Evolutionary conservation across 164 flowering plant genomes (phyloP), one percentile per base, ranked within the genome.

Genomic region (Macadamia integrifolia): DNA sequence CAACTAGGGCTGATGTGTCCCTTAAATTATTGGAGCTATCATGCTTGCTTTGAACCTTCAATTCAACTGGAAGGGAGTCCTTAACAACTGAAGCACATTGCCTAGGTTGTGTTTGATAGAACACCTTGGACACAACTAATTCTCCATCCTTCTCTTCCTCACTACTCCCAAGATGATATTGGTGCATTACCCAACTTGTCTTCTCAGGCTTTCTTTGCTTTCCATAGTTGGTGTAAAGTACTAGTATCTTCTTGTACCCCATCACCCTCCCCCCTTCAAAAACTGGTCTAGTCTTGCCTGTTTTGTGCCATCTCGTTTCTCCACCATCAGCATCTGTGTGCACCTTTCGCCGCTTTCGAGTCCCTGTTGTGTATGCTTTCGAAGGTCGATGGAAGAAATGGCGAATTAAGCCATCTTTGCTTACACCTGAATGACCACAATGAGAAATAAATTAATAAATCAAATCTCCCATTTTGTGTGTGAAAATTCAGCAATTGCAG

Each of bases 121-220:
- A 93, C 6, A 93, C 92, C 68, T 93, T 93, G 2, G 98, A 93
- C 1, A 86, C 87, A 23, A 93, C 98, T 2, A 91, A 56, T 58
- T 93, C 97, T 1, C 97, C 98, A 23, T 91, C 98, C 76, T 84
- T 93, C 81, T 93, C 98, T 67, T 93, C 98, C 66, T 93, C 97
- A 60, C 81, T 84, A 57, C 75, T 71, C 42, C 98, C 97, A 0
- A 93, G 69, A 60, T 91, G 98, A 76, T 93, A 93, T 56, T 93
- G 98, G 68, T 93, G 98, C 98, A 93, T 93, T 5, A 93, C 97
- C 98, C 97, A 93, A 66, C 90, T 91, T 3, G 97, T 93, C 70
- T 93, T 93, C 72, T 88, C 96, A 0, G 98, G 96, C 56, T 93
- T 93, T 44, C 83, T 78, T 71, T 86, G 89, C 73, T 92, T 77